phyloP scores from a whole-genome alignment of 345 rosid species.

The Brassica carinata region DNA sequence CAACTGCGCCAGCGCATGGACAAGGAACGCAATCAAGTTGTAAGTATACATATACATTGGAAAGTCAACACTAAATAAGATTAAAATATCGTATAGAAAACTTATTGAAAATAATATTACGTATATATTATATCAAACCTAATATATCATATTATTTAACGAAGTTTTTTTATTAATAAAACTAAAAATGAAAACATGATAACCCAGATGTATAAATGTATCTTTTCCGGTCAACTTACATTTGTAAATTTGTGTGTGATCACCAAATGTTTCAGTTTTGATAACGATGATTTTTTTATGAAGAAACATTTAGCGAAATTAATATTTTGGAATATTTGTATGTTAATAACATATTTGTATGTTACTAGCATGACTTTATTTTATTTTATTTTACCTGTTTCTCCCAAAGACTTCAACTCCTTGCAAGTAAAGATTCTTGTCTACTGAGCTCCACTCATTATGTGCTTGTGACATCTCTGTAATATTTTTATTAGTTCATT shows the following conservation, averaged over 20 bases:
- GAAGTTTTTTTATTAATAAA: background rate
- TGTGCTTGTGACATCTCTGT: conserved; percentile 41
- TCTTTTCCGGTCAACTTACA: background rate
- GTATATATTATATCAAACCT: background rate
- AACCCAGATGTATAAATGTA: background rate
- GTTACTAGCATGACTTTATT: background rate
- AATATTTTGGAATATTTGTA: background rate
- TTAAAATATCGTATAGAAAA: background rate
- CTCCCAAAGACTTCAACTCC: conserved; percentile 90
- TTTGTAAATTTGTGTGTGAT: background rate
- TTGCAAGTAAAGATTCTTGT: conserved; percentile 70
- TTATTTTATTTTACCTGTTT: conserved; percentile 56
- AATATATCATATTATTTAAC: background rate
- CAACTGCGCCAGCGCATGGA: conserved; percentile 57
- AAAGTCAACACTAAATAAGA: background rate
- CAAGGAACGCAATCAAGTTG: background rate
- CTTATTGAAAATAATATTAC: background rate
- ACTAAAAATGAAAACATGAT: background rate
- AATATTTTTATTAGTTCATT: conserved; percentile 28
- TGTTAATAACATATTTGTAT: background rate
- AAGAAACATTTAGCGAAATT: background rate
- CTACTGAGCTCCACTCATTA: conserved; percentile 71
- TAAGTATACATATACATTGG: background rate
- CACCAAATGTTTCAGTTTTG: background rate
- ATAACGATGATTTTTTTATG: background rate